Conservation (phyloP, 192 early-diverging fungal species). For the Pilobolus umbonatus region DNA sequence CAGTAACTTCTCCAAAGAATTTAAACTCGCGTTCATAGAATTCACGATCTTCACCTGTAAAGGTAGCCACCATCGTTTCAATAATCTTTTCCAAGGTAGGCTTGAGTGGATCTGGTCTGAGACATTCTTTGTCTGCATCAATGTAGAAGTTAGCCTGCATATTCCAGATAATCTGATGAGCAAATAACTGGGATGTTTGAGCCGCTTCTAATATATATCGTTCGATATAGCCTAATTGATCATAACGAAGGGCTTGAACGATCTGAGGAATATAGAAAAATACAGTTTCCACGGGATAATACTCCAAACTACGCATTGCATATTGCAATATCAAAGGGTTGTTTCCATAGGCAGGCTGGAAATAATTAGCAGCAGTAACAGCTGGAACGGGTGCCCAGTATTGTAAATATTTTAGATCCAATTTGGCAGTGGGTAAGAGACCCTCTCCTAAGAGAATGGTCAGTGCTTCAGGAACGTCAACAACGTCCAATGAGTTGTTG, state of each 20-base stretch:
- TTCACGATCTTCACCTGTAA: slow-evolving; percentile 82
- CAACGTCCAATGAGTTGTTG: slow-evolving; percentile 58
- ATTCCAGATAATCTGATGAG: slow-evolving; percentile 99
- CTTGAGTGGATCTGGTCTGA: slow-evolving; percentile 78
- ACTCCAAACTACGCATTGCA: slow-evolving; percentile 84
- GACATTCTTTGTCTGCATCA: slow-evolving; percentile 47
- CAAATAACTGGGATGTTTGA: slow-evolving; percentile 91
- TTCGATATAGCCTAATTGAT: slow-evolving; percentile 90
- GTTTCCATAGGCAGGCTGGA: slow-evolving; percentile 62
- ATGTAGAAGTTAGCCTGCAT: slow-evolving; percentile 98
- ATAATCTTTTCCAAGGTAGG: slow-evolving; percentile 87
- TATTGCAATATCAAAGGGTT: slow-evolving; percentile 95
- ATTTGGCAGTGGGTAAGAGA: slow-evolving; percentile 26
- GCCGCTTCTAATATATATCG: slow-evolving; percentile 92
- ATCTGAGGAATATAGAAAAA: slow-evolving; percentile 99
- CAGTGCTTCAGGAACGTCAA: slow-evolving; percentile 70
- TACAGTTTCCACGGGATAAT: slow-evolving; percentile 87
- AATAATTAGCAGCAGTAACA: slow-evolving; percentile 80
- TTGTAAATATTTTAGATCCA: slow-evolving; percentile 59
- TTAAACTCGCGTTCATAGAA: slow-evolving; percentile 97
- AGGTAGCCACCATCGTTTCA: slow-evolving; percentile 63
- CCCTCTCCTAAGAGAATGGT: slow-evolving; percentile 66
- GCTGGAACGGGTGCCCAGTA: slow-evolving; percentile 91
- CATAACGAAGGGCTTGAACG: slow-evolving; percentile 91
- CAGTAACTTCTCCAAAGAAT: slow-evolving; percentile 94